Evolutionary conservation across 23 red algal genomes (phyloP), one percentile per base, ranked within the genome.

Genomic region (Cyanidiococcus yangmingshanensis): DNA sequence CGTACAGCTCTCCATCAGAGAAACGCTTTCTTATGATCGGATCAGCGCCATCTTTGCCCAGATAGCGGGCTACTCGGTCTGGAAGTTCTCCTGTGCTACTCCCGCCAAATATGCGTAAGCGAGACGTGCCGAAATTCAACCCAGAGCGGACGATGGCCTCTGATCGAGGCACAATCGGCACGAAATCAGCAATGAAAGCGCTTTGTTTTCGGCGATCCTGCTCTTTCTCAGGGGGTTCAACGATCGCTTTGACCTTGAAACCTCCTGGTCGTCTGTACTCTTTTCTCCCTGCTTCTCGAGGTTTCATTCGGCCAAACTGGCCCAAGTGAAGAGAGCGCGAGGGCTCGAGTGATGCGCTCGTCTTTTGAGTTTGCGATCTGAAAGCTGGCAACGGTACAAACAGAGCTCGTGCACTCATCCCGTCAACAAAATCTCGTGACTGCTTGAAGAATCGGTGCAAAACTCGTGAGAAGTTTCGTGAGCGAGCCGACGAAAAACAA

Each of bases 1-100:
- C 83, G 71, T 86, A 86, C 37, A 37, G 40, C 71, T 86, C 83
- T 37, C 83, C 83, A 29, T 86, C 83, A 16, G 83, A 68, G 24
- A 86, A 86, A 21, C 58, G 38, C 68, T 59, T 84, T 33, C 59
- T 16, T 2, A 78, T 30, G 24, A 84, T 45, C 18, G 68, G n/a
- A 32, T 77, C 75, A 3, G 39, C 34, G 75, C 75, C 81, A 0
- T 75, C 12, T 35, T 59, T 50, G 1, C 81, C 81, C 2, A 84
- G 75, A 59, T 84, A 84, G 16, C 58, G 58, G 12, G 81, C 81
- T 16, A 84, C 81, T n/a, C 67, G 54, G 39, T 36, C 58, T 21
- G 68, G 71, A 16, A 84, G 67, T 79, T 84, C 81, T n/a, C 39
- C 39, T 15, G 58, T 84, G 2, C 40, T 76, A 37, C 37, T 40